These are phyloP conservation scores for Rhododendron ovatum DNA, from an alignment of 148 eudicot genomes.

Conservation along the genomic window DNA sequence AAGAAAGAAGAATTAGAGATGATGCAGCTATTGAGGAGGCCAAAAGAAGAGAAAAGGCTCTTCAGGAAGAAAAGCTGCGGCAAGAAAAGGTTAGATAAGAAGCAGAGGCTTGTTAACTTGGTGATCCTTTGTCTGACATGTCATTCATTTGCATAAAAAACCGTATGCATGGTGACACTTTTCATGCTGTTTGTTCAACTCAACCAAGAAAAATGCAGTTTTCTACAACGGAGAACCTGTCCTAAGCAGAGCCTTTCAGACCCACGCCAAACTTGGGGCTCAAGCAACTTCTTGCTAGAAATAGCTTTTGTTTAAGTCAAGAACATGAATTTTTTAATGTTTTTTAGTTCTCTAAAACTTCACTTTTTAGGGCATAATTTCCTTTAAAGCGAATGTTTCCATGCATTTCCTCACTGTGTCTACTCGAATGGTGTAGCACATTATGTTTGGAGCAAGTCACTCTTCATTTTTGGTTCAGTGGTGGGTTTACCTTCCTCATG, in stretches of 20 bases:
- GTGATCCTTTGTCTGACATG: not conserved
- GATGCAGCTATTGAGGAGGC: slow-evolving; percentile 91
- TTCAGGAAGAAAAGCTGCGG: slow-evolving; percentile 60
- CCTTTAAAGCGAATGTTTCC: not conserved
- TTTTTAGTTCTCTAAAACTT: not conserved
- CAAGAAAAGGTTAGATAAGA: slow-evolving; percentile 70
- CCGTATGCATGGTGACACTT: not conserved
- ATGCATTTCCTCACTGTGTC: not conserved
- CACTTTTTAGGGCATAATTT: too few relatives aligned
- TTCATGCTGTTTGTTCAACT: not conserved
- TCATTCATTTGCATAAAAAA: not conserved
- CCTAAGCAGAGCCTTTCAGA: not conserved
- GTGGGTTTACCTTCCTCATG: not conserved
- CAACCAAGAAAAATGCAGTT: not conserved
- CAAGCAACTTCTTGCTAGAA: not conserved
- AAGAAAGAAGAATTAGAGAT: slow-evolving; percentile 86
- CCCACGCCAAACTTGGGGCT: not conserved
- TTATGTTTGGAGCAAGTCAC: not conserved
- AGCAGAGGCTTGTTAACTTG: slow-evolving; percentile 49
- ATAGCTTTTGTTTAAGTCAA: not conserved
- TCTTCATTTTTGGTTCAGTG: slow-evolving; percentile 1
- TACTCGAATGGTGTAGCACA: too few relatives aligned
- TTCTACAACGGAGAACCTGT: not conserved
- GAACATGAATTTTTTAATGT: not conserved
- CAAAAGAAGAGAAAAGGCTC: slow-evolving; percentile 70